Evolutionary conservation across 495 filamentous ascomycete genomes (phyloP), one percentile per base, ranked within the genome.

Genomic region (Parathielavia hyrcaniae): DNA sequence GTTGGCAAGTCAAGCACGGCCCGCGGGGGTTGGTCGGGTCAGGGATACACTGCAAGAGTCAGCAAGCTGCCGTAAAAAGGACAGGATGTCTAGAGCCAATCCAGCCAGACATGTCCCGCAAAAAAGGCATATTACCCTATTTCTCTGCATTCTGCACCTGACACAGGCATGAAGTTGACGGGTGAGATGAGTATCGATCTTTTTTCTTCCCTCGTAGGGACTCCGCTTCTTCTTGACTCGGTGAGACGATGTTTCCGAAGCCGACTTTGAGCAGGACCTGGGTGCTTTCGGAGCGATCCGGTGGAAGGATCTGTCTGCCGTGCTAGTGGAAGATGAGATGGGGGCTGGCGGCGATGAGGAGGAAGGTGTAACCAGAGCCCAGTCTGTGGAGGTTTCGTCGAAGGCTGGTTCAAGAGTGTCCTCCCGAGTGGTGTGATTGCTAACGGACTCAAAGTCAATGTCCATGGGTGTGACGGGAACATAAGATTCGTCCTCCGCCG

Each of bases 91-190:
- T 7, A 43, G 6, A 43, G 26, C 40, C 40, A 43, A 43, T 7
- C 3, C 9, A 38, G 2, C 35, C 4, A 7, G 40, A 43, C 7
- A 7, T 43, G 7, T 43, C 16, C 6, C 6, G 7, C 17, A 20
- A 43, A 1, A 1, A 26, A 48, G 16, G 20, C 8, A 4, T 54
- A 62, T 49, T 52, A 71, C 70, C 53, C 71, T 67, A 44, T 71
- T 72, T 53, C 71, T 64, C 38, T 73, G 71, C 64, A 72, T 71
- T 11, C 68, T 53, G 50, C 71, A 73, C 34, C 71, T 56, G 14
- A 73, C 63, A 32, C 71, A 73, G 16, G 71, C 69, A 43, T 70
- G 67, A 9, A 68, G 54, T 55, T 69, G 64, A 7, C 71, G 62
- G 1, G 71, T 73, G 8, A 70, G 52, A 26, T 67, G 60, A 2